Evolutionary conservation across 495 filamentous ascomycete species (phyloP).

Genomic region (Penicillium coffeae): DNA sequence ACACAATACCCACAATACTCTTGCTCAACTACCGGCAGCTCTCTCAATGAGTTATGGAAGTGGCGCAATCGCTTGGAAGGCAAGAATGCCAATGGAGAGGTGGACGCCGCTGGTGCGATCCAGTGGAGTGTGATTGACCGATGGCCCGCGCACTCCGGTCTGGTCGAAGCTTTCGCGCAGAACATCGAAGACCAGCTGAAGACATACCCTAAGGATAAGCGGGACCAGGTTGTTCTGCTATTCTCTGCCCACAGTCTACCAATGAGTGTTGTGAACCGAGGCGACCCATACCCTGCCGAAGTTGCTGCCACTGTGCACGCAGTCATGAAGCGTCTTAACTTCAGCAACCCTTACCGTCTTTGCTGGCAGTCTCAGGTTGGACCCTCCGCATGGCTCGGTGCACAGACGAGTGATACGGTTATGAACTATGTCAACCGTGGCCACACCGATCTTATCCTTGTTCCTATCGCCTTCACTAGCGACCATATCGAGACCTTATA

Average conservation of each 20-base stretch:
- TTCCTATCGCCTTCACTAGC: constrained; percentile 96
- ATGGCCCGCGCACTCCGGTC: constrained; percentile 86
- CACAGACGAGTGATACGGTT: constrained; percentile 86
- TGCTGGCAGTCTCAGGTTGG: constrained; percentile 99
- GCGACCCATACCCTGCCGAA: constrained; percentile 94
- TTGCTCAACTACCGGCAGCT: constrained; percentile 97
- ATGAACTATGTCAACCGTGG: constrained; percentile 85
- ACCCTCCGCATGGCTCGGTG: constrained; percentile 90
- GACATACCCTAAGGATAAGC: constrained; percentile 75
- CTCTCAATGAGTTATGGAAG: constrained; percentile 96
- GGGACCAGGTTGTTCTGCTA: constrained; percentile 76
- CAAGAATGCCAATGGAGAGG: constrained; percentile 51
- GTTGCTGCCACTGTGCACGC: constrained; percentile 97
- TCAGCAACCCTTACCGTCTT: constrained; percentile 84
- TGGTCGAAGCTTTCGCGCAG: constrained; percentile 85
- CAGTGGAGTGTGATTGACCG: constrained; percentile 97
- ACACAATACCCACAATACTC: constrained; percentile 99
- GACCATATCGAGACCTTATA: constrained; percentile 98
- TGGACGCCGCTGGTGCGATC: constrained; percentile 61
- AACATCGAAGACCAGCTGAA: constrained; percentile 82
- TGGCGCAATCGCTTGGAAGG: constrained; percentile 87
- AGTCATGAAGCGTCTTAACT: constrained; percentile 85
- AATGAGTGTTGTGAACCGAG: constrained; percentile 94
- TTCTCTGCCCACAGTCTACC: constrained; percentile 96
- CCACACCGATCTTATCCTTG: constrained; percentile 83